phyloP scores from a whole-genome alignment of 345 rosid genomes.

The Euphorbia lathyris region DNA sequence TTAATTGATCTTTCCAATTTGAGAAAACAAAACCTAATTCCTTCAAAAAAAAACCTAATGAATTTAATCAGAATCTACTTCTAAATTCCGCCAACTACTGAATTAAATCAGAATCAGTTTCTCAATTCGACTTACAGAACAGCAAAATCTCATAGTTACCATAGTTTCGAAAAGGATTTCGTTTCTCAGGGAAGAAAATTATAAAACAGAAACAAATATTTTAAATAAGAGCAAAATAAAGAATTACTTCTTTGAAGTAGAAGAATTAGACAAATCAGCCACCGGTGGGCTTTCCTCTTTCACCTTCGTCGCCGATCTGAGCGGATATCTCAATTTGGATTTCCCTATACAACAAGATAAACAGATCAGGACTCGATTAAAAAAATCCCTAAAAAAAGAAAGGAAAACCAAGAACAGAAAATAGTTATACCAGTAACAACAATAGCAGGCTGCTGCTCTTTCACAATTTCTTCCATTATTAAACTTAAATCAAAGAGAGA shows the following conservation, averaged over 20 bases:
- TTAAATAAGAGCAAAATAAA: background rate
- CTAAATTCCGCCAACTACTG: no score
- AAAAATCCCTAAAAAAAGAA: background rate
- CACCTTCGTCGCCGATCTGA: slow-evolving; percentile 66
- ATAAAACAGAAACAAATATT: background rate
- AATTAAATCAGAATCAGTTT: background rate
- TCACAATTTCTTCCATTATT: slow-evolving; percentile 46
- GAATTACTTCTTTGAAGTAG: slow-evolving; percentile 42
- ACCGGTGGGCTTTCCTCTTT: slow-evolving; percentile 57
- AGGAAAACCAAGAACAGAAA: background rate
- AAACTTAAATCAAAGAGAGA: no score
- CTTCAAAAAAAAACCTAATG: no score
- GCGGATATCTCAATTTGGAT: slow-evolving; percentile 68
- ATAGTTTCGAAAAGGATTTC: no score
- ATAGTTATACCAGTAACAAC: slow-evolving; percentile 42
- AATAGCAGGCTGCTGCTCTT: no score
- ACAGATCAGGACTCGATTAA: background rate
- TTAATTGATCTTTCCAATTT: background rate
- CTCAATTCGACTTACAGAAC: background rate
- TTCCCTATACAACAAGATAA: slow-evolving; percentile 25
- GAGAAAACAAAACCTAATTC: background rate
- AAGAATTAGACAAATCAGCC: slow-evolving; percentile 39
- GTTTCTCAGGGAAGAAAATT: background rate
- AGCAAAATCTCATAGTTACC: background rate
- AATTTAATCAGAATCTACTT: no score